Evolutionary conservation across 139 green algal species (phyloP).

Genomic region (Chlamydomonas sp.): DNA sequence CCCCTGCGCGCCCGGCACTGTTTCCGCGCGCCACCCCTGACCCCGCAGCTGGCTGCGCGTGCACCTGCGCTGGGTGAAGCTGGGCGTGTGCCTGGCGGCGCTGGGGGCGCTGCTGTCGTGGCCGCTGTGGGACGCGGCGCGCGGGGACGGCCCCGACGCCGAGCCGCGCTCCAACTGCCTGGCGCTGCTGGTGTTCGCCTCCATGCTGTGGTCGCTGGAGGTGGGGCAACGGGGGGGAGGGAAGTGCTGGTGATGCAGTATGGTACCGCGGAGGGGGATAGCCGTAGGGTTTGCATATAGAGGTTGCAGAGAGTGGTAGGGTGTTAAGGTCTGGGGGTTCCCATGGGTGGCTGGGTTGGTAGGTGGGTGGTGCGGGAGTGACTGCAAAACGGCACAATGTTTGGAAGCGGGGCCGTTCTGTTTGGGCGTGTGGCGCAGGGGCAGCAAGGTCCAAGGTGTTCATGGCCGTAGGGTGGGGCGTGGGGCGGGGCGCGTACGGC

Average conservation of each 20-base stretch:
- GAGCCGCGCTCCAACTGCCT: slow-evolving; percentile 66
- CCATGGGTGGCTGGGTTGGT: no score
- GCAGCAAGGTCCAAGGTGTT: no score
- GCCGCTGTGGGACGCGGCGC: background rate
- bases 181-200: slow-evolving; percentile 70
- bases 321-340: no score
- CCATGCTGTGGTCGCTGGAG: slow-evolving; percentile 76
- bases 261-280: background rate
- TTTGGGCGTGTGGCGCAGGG: no score
- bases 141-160: slow-evolving; percentile 34
- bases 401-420: no score
- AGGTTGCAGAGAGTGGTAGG: no score
- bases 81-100: slow-evolving; percentile 27
- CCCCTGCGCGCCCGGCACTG: background rate
- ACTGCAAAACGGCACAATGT: no score
- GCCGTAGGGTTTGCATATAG: no score
- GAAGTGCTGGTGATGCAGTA: background rate
- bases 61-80: slow-evolving; percentile 5
- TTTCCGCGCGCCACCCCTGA: background rate
- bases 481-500: no score
- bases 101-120: slow-evolving; percentile 53
- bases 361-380: no score
- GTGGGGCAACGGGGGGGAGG: background rate
- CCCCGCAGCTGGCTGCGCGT: slow-evolving; percentile 13
- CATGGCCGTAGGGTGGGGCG: no score